Conservation (phyloP, 164 flowering plant genomes). For the Vitis labrusca region DNA sequence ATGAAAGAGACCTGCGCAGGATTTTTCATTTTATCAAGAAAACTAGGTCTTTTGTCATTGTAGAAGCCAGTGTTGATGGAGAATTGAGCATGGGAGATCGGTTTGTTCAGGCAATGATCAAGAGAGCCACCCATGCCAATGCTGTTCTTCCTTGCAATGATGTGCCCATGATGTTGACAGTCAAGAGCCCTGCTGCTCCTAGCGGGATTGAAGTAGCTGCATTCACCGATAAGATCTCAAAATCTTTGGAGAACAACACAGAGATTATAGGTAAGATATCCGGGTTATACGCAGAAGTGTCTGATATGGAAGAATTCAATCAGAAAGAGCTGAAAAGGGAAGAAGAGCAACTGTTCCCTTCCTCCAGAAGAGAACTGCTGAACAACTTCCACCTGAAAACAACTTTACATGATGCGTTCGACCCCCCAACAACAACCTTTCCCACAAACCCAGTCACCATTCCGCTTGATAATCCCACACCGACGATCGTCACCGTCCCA, state of each 20-base stretch:
- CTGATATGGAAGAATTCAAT: slow-evolving; percentile 20
- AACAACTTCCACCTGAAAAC: slow-evolving; percentile 12
- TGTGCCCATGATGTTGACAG: slow-evolving; percentile 33
- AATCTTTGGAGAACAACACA: slow-evolving; percentile 16
- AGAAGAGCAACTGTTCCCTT: slow-evolving; percentile 25
- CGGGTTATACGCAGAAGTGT: slow-evolving; percentile 31
- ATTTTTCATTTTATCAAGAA: slow-evolving; percentile 27
- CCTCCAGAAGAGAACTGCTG: slow-evolving; percentile 40
- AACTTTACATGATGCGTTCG: slow-evolving; percentile 20
- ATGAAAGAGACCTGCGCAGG: slow-evolving; percentile 20
- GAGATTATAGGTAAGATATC: slow-evolving; percentile 12
- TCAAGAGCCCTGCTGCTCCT: slow-evolving; percentile 27
- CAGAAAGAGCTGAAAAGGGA: slow-evolving; percentile 26
- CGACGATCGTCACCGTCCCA: slow-evolving; percentile 25
- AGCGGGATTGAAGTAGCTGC: slow-evolving; percentile 25
- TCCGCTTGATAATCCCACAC: slow-evolving; percentile 21
- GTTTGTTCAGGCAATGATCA: slow-evolving; percentile 25
- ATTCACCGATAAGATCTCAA: slow-evolving; percentile 20
- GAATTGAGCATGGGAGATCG: slow-evolving; percentile 33
- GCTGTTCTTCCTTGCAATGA: slow-evolving; percentile 23
- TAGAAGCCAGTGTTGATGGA: slow-evolving; percentile 28
- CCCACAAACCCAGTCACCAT: slow-evolving; percentile 25
- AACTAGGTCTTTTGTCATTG: slow-evolving; percentile 26
- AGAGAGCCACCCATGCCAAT: slow-evolving; percentile 27
- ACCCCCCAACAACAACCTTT: slow-evolving; percentile 18